Base-by-base conservation (phyloP, 257 asterid genomes). In the Solanum ahanhuiri region DNA sequence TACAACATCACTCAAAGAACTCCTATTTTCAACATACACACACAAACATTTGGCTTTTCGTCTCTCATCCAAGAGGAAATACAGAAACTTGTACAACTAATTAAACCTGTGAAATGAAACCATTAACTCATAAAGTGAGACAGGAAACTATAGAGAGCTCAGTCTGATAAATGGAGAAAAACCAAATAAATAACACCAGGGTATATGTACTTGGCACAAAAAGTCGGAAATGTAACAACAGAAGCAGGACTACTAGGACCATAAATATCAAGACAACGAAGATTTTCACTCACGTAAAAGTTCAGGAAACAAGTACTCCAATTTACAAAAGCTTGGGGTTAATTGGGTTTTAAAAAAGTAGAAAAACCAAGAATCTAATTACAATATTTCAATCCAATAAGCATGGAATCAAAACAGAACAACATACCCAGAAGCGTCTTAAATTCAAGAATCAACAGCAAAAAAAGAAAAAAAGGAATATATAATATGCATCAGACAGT, bases 1-100 rank as follows among this genome's bases (percentile, higher is more conserved):
- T 77, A 64, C 87, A 87, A 51, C 77, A 83, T 84, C 88, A 87
- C 89, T 89, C 93, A 92, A 86, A 86, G 57, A 87, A 79, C 84
- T 89, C 89, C 89, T 87, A 86, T 72, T 87, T 87, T 85, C 88
- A 82, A 84, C 89, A 86, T 69, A 39, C 31, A 28, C 85, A 87
- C 28, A 23, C 75, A 35, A 3, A 41, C 48, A 75, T 85, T 84
- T 71, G 25, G 82, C 12, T 82, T 69, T 76, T 90, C 79, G 70
- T 86, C 83, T 70, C 84, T 41, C 67, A 57, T 87, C 69, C 34
- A 75, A 37, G 88, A 45, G 45, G 51, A 37, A 70, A 63, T n/a
- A 25, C 43, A 81, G 67, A 48, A 45, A 81, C 43, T 28, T 81
- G 43, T 45, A 48, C 64, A 81, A 9, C 84, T 18, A 15, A 48